Percentiles rank a stretch among this genome's conserved stretches.
phyloP scores from a whole-genome alignment of 2,329 filamentous ascomycete genomes.

The Sarocladium oryzae region DNA sequence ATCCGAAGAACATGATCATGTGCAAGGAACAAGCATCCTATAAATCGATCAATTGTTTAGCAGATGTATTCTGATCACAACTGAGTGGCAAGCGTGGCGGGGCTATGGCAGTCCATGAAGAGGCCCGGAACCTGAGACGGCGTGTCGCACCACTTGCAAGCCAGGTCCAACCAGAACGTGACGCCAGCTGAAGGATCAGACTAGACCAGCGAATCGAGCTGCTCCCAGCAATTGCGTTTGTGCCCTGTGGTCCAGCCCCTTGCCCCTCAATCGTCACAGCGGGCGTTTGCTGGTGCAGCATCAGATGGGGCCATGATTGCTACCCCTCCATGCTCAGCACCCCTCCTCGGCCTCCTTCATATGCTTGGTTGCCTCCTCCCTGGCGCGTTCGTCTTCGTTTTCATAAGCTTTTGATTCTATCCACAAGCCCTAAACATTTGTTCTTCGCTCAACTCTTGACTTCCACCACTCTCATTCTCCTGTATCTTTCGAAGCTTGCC shows the following conservation, averaged over 20 bases:
- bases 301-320: background rate
- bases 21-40: too few relatives aligned
- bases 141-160: conserved; percentile 5
- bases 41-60: too few relatives aligned
- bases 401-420: too few relatives aligned
- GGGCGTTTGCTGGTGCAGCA: background rate
- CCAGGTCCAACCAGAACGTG: background rate
- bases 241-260: background rate
- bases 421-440: background rate
- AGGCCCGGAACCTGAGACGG: conserved; percentile 3
- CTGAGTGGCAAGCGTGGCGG: background rate
- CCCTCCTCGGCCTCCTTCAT: background rate
- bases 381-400: background rate
- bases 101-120: background rate
- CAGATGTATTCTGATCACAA: background rate
- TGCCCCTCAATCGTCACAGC: conserved; percentile 5
- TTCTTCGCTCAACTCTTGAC: background rate
- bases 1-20: too few relatives aligned
- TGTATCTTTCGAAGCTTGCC: background rate
- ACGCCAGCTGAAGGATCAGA: conserved; percentile 1
- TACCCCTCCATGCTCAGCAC: conserved; percentile 1
- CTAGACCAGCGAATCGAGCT: background rate
- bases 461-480: background rate
- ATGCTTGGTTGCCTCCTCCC: conserved; percentile 9
- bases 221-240: background rate